A percentile compares a stretch with the other conserved stretches of the same genome.
Conservation (phyloP, 2,329 filamentous ascomycete species). For the Albophoma yamanashiensis region DNA sequence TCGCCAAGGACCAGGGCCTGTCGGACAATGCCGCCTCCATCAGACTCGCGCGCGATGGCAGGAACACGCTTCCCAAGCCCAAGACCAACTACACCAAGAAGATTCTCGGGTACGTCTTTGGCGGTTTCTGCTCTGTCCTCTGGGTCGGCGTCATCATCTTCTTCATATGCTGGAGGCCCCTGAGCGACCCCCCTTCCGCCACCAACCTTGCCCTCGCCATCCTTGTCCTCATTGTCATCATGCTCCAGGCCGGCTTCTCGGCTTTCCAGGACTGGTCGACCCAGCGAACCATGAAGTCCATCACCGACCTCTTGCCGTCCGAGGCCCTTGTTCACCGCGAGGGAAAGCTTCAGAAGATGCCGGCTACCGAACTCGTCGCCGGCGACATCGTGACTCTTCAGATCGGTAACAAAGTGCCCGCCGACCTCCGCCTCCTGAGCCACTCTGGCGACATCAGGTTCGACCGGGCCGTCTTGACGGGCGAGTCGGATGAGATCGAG, state of each 20-base stretch:
- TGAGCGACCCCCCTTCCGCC: slow-evolving; percentile 30
- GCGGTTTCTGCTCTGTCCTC: slow-evolving; percentile 35
- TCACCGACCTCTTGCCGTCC: slow-evolving; percentile 31
- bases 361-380: slow-evolving; percentile 30
- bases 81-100: slow-evolving; percentile 32
- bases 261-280: slow-evolving; percentile 39
- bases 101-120: slow-evolving; percentile 30
- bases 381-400: slow-evolving; percentile 35
- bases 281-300: slow-evolving; percentile 33
- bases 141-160: slow-evolving; percentile 36
- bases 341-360: slow-evolving; percentile 26
- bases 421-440: slow-evolving; percentile 31
- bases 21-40: slow-evolving; percentile 19
- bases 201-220: slow-evolving; percentile 35
- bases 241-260: slow-evolving; percentile 33
- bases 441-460: slow-evolving; percentile 32
- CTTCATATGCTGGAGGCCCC: slow-evolving; percentile 36
- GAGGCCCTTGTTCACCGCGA: slow-evolving; percentile 33
- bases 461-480: slow-evolving; percentile 29
- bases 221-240: slow-evolving; percentile 34
- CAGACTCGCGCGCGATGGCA: slow-evolving; percentile 27
- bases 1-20: slow-evolving; percentile 21
- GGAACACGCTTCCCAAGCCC: slow-evolving; percentile 27
- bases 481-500: slow-evolving; percentile 30
- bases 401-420: slow-evolving; percentile 37